Percentiles rank a stretch among this genome's conserved stretches.
Evolutionary conservation across 2,329 filamentous ascomycete species (phyloP).

Genomic region (Pezicula rhizophila): DNA sequence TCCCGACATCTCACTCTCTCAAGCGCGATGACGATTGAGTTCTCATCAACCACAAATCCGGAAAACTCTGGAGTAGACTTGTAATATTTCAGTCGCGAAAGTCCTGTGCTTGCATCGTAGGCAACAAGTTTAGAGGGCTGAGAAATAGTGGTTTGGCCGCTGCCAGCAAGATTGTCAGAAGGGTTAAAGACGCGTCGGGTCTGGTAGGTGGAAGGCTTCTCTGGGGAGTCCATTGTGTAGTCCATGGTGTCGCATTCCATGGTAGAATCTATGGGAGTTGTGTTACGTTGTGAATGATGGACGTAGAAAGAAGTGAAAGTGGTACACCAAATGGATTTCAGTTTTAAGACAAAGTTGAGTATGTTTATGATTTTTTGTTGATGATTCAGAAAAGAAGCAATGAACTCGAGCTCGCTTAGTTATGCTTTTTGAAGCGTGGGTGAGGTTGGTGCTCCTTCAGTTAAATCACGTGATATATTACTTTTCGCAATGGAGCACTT

Average conservation of each 20-base stretch:
- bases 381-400: too few relatives aligned
- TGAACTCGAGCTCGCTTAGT: too few relatives aligned
- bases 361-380: too few relatives aligned
- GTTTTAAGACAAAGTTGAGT: too few relatives aligned
- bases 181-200: not conserved
- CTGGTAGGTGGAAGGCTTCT: not conserved
- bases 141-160: not conserved
- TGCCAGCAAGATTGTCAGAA: not conserved
- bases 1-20: not conserved
- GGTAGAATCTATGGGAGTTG: too few relatives aligned
- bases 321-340: too few relatives aligned
- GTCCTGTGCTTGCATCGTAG: not conserved
- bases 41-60: not conserved
- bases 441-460: too few relatives aligned
- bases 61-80: not conserved
- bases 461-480: too few relatives aligned
- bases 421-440: too few relatives aligned
- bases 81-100: not conserved
- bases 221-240: not conserved
- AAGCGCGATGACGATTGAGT: not conserved
- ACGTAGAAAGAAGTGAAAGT: too few relatives aligned
- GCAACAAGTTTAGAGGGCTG: not conserved
- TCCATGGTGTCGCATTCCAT: not conserved
- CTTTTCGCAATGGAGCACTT: too few relatives aligned
- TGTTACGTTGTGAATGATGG: too few relatives aligned